Conservation (phyloP, 129 eudicot genomes). For the Arctium minus region DNA sequence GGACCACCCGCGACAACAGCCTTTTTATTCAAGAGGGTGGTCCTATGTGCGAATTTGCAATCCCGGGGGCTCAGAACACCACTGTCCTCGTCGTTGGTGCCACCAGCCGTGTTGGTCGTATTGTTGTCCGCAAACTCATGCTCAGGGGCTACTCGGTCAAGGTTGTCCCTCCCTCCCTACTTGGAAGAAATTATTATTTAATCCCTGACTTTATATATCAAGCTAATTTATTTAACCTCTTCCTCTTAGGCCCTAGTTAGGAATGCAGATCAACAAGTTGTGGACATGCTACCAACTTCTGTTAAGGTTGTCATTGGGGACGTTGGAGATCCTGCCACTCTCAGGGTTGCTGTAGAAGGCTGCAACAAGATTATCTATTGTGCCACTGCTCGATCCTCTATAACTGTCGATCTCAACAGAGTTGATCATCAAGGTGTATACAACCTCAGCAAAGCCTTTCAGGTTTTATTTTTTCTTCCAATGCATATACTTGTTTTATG, state of each 20-base stretch:
- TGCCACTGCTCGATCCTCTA: slow-evolving; percentile 95
- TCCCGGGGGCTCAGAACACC: slow-evolving; percentile 97
- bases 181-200: neutral
- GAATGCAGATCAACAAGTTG: slow-evolving; percentile 62
- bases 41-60: slow-evolving; percentile 93
- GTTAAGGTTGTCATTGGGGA: slow-evolving; percentile 86
- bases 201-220: too few species aligned
- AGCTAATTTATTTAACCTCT: neutral
- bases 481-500: neutral
- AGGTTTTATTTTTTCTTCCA: slow-evolving; percentile 39
- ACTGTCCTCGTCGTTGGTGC: slow-evolving; percentile 93
- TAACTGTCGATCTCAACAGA: slow-evolving; percentile 92
- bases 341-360: slow-evolving; percentile 70
- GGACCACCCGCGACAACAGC: slow-evolving; percentile 61
- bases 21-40: slow-evolving; percentile 72
- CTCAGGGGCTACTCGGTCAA: slow-evolving; percentile 93
- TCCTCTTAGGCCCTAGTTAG: slow-evolving; percentile 74
- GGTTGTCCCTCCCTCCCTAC: slow-evolving; percentile 24
- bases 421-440: slow-evolving; percentile 93
- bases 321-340: slow-evolving; percentile 84
- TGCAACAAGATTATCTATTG: slow-evolving; percentile 92
- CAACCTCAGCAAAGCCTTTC: slow-evolving; percentile 92
- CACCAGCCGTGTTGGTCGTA: slow-evolving; percentile 94
- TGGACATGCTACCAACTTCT: slow-evolving; percentile 91
- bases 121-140: slow-evolving; percentile 96